These are phyloP conservation scores for Haplosporangium gracile DNA, from an alignment of 192 early-diverging fungal genomes.

Conservation along the genomic window DNA sequence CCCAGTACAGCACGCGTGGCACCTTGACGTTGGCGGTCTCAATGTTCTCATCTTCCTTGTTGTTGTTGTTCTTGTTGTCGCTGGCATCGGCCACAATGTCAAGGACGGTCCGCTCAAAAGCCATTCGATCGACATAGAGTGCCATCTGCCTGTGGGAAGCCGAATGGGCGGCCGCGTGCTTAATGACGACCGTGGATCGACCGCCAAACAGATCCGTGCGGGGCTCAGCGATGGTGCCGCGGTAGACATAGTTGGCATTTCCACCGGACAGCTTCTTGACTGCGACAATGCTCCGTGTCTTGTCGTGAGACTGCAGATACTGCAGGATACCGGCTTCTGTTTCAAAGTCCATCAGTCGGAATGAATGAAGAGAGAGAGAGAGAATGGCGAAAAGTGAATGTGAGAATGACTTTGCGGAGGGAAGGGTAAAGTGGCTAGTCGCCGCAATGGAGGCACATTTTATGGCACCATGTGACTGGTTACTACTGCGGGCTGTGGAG, in stretches of 20 bases:
- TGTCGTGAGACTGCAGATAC: conserved; percentile 36
- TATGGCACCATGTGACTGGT: conserved; percentile 34
- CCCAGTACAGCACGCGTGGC: conserved; percentile 43
- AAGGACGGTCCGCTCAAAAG: conserved; percentile 43
- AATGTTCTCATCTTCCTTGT: conserved; percentile 36
- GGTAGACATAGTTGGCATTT: conserved; percentile 56
- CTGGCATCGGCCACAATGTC: conserved; percentile 32
- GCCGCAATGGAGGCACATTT: conserved; percentile 34
- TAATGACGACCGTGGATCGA: conserved; percentile 36
- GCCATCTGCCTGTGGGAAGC: conserved; percentile 21
- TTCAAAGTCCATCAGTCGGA: conserved; percentile 37
- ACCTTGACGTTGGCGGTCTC: conserved; percentile 31
- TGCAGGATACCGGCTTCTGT: conserved; percentile 38
- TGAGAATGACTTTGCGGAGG: conserved; percentile 29
- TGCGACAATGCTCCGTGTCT: conserved; percentile 30
- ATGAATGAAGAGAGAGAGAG: conserved; percentile 36
- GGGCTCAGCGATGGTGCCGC: conserved; percentile 31
- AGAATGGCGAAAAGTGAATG: conserved; percentile 24
- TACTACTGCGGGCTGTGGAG: conserved; percentile 27
- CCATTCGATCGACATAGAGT: conserved; percentile 45
- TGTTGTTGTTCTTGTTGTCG: conserved; percentile 29
- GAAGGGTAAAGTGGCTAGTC: conserved; percentile 26
- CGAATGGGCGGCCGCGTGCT: conserved; percentile 41
- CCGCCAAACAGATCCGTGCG: conserved; percentile 28
- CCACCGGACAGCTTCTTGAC: conserved; percentile 52